phyloP scores from a whole-genome alignment of 164 flowering plant species.

The Buxus sempervirens region DNA sequence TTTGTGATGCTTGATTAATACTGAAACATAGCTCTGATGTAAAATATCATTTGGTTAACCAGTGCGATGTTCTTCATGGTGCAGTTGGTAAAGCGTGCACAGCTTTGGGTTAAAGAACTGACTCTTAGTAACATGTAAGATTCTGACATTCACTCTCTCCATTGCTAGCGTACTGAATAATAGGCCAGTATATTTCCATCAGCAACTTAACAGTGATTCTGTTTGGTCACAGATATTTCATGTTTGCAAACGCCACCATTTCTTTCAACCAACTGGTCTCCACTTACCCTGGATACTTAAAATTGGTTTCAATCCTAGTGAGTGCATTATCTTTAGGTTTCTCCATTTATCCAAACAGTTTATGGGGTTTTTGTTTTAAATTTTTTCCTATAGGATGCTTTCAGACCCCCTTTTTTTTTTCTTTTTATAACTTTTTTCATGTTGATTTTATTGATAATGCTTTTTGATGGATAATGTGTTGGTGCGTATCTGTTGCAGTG shows the following conservation, averaged over 20 bases:
- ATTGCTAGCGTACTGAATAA: background rate
- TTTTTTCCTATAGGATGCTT: background rate
- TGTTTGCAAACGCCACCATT: slow-evolving; percentile 79
- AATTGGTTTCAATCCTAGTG: slow-evolving; percentile 75
- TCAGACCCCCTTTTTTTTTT: no score
- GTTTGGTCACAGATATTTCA: slow-evolving; percentile 62
- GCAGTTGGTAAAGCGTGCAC: slow-evolving; percentile 83
- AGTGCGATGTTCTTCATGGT: background rate
- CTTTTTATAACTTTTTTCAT: background rate
- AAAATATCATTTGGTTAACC: slow-evolving; percentile 1
- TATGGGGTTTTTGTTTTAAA: background rate
- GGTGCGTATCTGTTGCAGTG: slow-evolving; percentile 48
- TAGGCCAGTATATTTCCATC: background rate
- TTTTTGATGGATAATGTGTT: background rate
- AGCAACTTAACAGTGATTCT: background rate
- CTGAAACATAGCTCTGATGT: slow-evolving; percentile 1
- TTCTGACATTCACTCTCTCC: slow-evolving; percentile 5
- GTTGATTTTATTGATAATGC: background rate
- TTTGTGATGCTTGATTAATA: background rate
- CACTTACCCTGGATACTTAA: slow-evolving; percentile 80
- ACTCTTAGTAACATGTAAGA: slow-evolving; percentile 69
- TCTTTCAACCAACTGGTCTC: slow-evolving; percentile 72
- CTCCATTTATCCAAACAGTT: background rate
- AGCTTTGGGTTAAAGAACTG: slow-evolving; percentile 73
- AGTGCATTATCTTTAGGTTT: slow-evolving; percentile 22